phyloP scores from a whole-genome alignment of 768 basidiomycete species.

The Cystoderma amianthinum region DNA sequence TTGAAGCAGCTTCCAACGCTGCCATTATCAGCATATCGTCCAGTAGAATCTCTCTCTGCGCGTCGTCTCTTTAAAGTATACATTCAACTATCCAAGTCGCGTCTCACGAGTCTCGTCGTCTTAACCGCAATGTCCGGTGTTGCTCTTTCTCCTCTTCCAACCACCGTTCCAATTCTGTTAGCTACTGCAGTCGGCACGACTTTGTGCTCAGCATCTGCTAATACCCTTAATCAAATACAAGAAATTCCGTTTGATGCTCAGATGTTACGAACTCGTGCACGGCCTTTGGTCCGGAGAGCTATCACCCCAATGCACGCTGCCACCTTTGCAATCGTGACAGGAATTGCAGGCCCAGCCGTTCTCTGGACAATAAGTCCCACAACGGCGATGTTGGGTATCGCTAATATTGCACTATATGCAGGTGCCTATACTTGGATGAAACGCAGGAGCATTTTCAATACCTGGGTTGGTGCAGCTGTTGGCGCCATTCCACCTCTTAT shows the following conservation, averaged over 20 bases:
- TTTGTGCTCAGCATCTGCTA: conserved; percentile 89
- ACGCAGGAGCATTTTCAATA: conserved; percentile 74
- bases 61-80: conserved; percentile 59
- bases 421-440: conserved; percentile 92
- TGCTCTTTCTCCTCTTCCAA: conserved; percentile 84
- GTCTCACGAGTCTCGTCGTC: conserved; percentile 77
- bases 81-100: conserved; percentile 75
- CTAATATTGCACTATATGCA: conserved; percentile 86
- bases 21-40: conserved; percentile 22
- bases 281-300: conserved; percentile 83
- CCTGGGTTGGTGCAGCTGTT: conserved; percentile 92
- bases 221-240: conserved; percentile 90
- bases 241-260: conserved; percentile 97
- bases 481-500: conserved; percentile 92
- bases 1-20: neutral
- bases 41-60: conserved; percentile 37
- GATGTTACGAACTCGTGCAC: conserved; percentile 83
- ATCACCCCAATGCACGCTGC: conserved; percentile 82
- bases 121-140: conserved; percentile 90
- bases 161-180: conserved; percentile 77
- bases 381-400: conserved; percentile 75
- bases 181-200: conserved; percentile 86
- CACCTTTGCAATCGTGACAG: conserved; percentile 70
- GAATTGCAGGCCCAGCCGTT: conserved; percentile 69
- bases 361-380: conserved; percentile 80